These are phyloP conservation scores for Penicillium sp. DNA, from an alignment of 2,329 filamentous ascomycete species.

Conservation along the genomic window DNA sequence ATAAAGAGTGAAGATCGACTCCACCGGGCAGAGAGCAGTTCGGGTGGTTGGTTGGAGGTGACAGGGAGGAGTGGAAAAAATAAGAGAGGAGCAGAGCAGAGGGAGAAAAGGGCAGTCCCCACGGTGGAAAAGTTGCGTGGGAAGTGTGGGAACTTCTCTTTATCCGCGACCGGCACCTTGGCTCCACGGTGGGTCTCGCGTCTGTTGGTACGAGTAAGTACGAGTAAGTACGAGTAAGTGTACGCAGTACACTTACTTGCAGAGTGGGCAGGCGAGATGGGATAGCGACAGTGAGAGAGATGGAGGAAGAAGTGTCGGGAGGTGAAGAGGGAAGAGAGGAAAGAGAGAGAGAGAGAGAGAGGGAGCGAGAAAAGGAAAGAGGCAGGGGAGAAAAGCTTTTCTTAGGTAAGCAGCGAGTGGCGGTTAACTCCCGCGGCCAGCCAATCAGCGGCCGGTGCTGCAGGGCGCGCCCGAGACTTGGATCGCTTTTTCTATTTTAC, in stretches of 20 bases:
- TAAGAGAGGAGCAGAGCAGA: neutral
- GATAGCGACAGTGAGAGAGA: constrained; percentile 5
- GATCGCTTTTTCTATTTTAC: too few species aligned
- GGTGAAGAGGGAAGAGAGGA: too few species aligned
- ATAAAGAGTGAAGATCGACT: constrained; percentile 15
- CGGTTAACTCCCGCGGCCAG: too few species aligned
- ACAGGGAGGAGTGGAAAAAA: constrained; percentile 1
- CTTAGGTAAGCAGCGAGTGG: neutral
- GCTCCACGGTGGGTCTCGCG: constrained; percentile 40
- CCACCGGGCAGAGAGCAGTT: constrained; percentile 11
- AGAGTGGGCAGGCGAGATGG: neutral
- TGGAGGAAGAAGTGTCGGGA: constrained; percentile 9
- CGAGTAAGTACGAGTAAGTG: too few species aligned
- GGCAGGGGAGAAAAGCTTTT: neutral
- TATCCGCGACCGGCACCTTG: constrained; percentile 40
- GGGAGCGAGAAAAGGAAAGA: constrained; percentile 9
- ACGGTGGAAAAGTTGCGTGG: constrained; percentile 36
- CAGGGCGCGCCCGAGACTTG: too few species aligned
- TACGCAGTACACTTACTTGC: constrained; percentile 17
- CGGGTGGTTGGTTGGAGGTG: neutral
- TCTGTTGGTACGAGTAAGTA: too few species aligned
- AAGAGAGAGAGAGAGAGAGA: constrained; percentile 16
- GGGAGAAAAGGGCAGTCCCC: constrained; percentile 27
- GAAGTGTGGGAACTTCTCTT: constrained; percentile 35
- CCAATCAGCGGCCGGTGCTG: too few species aligned